Base-by-base conservation (phyloP, 1,139 yeast species). In the Blastobotrys capitulatus region DNA sequence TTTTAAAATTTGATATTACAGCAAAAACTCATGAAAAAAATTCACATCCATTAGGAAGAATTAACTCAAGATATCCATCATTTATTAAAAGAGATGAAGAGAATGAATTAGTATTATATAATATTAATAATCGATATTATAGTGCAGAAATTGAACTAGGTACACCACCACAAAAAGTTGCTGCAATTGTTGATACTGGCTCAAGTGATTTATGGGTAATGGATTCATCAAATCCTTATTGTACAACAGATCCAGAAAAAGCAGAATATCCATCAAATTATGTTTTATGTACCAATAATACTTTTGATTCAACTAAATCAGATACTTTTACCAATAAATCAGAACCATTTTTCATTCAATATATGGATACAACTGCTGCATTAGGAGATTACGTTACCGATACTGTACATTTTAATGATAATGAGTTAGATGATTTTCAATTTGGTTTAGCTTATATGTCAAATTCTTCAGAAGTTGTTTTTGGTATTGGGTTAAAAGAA, bases 171-270 rank as follows among this genome's bases (percentile, higher is more conserved):
- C 61, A 58, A 50, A 34, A 38, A 15, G 51, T 56, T 43, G 41
- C 47, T n/a, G 52, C 56, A 12, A 38, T 56, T 12, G 62, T 74
- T 38, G 78, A 74, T 57, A 74, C 78, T 10, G 77, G 77, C 7
- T 70, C 75, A 18, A 61, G 73, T 7, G 89, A 83, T 62, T 67
- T 82, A 54, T 83, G 88, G 88, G 76, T 82, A 31, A 18, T 61
- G 34, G 39, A 27, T 39, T 10, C 44, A 20, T 9, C 37, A 27
- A 29, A 31, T 36, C 26, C 29, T 20, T 31, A 34, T 9, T 58
- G 61, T 29, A 31, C 36, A 10, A 13, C 3, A 9, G 44, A 29
- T 12, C 10, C 25, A 6, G 6, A 19, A 13, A 41, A 29, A 18
- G 36, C 36, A 16, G 37, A 29, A 15, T 19, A 41, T 18, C 29